These are phyloP conservation scores for Erigeron philadelphicus DNA, from an alignment of 140 eudicot species.

Conservation along the genomic window DNA sequence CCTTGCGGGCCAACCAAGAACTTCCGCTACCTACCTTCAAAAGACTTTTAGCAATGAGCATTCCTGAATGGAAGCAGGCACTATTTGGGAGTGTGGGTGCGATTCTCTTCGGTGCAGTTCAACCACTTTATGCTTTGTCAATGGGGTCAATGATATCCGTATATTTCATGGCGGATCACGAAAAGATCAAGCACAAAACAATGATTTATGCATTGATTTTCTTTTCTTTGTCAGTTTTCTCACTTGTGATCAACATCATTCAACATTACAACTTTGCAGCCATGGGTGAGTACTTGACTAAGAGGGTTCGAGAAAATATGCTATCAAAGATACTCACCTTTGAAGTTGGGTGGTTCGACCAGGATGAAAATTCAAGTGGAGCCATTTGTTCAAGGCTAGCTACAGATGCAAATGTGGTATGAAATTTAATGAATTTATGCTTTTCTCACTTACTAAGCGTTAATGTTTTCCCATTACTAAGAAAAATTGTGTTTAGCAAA, in stretches of 20 bases:
- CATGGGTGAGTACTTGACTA: neutral
- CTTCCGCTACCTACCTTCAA: neutral
- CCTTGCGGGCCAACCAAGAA: neutral
- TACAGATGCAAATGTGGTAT: neutral
- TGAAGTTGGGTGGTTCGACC: neutral
- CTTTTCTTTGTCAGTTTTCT: neutral
- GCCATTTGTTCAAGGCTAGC: neutral
- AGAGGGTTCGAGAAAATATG: neutral
- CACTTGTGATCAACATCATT: neutral
- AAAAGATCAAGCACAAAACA: neutral
- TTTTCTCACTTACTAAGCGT: too few species aligned
- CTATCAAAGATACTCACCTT: conserved; percentile 1
- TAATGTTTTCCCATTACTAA: neutral
- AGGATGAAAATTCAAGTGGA: conserved; percentile 1
- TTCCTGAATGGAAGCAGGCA: conserved; percentile 3
- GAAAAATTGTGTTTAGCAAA: too few species aligned
- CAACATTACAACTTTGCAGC: neutral
- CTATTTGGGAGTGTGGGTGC: neutral
- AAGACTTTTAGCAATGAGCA: neutral
- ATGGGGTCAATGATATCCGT: neutral
- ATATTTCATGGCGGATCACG: neutral
- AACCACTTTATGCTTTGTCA: neutral
- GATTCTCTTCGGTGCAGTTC: neutral
- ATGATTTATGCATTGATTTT: neutral
- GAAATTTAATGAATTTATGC: neutral